A percentile compares a stretch with the other conserved stretches of the same genome.
These are phyloP conservation scores for Dactylellina cionopaga DNA, from an alignment of 2,329 filamentous ascomycete species.

Conservation along the genomic window DNA sequence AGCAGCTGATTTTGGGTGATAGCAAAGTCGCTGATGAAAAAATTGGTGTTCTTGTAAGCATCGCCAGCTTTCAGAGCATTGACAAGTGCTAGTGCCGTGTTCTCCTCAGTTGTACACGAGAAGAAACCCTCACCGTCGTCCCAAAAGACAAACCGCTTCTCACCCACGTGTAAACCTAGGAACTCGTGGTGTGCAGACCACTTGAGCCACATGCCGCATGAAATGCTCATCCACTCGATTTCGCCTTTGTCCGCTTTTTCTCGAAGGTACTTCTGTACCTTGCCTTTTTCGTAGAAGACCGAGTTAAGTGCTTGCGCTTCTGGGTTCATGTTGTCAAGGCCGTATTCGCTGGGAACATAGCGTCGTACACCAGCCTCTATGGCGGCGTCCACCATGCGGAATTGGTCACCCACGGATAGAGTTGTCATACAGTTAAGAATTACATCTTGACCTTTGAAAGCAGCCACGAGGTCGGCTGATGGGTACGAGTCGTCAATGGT, in stretches of 20 bases:
- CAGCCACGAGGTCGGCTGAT: not conserved
- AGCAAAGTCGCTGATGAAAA: conserved; percentile 60
- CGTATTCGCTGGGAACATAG: not conserved
- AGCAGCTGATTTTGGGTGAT: conserved; percentile 60
- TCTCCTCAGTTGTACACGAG: conserved; percentile 60
- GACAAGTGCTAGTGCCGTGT: conserved; percentile 58
- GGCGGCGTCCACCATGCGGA: not conserved
- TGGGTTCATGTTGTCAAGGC: not conserved
- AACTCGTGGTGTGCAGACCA: conserved; percentile 58
- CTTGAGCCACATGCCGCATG: conserved; percentile 58
- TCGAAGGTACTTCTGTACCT: conserved; percentile 57
- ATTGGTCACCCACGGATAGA: not conserved
- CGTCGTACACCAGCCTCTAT: not conserved
- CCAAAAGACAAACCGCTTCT: not conserved
- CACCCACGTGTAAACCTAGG: conserved; percentile 55
- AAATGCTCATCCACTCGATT: conserved; percentile 59
- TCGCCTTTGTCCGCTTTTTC: conserved; percentile 54
- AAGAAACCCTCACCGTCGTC: conserved; percentile 60
- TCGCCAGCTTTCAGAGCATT: conserved; percentile 57
- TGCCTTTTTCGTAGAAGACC: conserved; percentile 10
- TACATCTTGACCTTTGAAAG: conserved; percentile 1
- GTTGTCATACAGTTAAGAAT: not conserved
- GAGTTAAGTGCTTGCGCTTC: not conserved
- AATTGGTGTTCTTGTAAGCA: conserved; percentile 59
- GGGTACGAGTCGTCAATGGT: not conserved